Base-by-base conservation (phyloP, 192 early-diverging fungal genomes). In the Phycomyces blakesleeanus region DNA sequence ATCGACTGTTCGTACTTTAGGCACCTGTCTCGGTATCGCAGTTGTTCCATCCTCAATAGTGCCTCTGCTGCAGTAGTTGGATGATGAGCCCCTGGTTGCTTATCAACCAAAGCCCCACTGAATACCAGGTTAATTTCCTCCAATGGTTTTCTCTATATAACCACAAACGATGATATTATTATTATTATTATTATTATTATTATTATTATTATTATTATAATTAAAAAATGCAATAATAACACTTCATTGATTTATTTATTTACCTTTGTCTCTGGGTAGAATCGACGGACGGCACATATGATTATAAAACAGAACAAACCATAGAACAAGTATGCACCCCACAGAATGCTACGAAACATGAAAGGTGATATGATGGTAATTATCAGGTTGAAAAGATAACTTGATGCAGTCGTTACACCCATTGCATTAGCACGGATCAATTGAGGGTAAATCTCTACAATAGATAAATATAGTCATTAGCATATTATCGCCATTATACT, bases 401-500 rank as follows among this genome's bases (percentile, higher is more conserved):
- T 95, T 44, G 90, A 81, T 5, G 91, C 82, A 10, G 92, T 95
- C 0, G 89, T 85, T 0, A 93, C 62, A 16, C 88, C 88, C 63
- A 90, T 84, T 39, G 88, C 93, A 79, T 96, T 96, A 51, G 91
- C 83, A 44, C 95, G 89, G 39, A 93, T 80, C 37, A 87, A 84
- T 61, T 92, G 87, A 0, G 94, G 94, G 37, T 90, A 81, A 50
- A 93, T 79, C 63, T 96, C 94, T 47, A 47, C n/a, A n/a, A n/a
- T n/a, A n/a, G n/a, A n/a, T n/a, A n/a, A n/a, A n/a, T n/a, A n/a
- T n/a, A n/a, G n/a, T n/a, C n/a, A n/a, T n/a, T n/a, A n/a, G n/a
- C n/a, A n/a, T n/a, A n/a, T n/a, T n/a, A n/a, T n/a, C n/a, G n/a
- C n/a, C n/a, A n/a, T n/a, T n/a, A n/a, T n/a, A n/a, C n/a, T n/a